Evolutionary conservation across 2,329 filamentous ascomycete species (phyloP).

Genomic region (Phialophora verrucosa): DNA sequence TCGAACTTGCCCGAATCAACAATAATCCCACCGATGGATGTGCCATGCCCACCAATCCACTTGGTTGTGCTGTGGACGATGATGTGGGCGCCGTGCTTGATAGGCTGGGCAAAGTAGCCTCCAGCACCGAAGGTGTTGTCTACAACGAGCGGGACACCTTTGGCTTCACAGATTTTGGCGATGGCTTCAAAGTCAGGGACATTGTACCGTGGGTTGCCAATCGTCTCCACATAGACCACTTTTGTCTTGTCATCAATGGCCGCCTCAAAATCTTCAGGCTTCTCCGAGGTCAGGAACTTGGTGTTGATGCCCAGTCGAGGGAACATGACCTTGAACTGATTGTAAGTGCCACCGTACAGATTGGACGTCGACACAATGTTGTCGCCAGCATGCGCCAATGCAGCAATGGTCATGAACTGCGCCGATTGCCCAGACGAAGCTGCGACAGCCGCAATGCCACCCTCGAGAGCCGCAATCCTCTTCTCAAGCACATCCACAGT

Average conservation of each 20-base stretch:
- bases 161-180: slow-evolving; percentile 73
- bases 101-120: slow-evolving; percentile 80
- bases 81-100: slow-evolving; percentile 86
- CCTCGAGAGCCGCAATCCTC: slow-evolving; percentile 62
- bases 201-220: slow-evolving; percentile 88
- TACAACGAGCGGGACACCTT: slow-evolving; percentile 68
- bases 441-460: slow-evolving; percentile 67
- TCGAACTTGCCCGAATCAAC: slow-evolving; percentile 87
- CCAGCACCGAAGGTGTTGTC: slow-evolving; percentile 93
- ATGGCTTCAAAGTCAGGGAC: slow-evolving; percentile 85
- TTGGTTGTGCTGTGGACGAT: slow-evolving; percentile 89
- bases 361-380: slow-evolving; percentile 88
- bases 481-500: slow-evolving; percentile 97
- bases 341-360: slow-evolving; percentile 90
- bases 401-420: slow-evolving; percentile 81
- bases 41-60: slow-evolving; percentile 91
- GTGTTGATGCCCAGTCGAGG: slow-evolving; percentile 79
- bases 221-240: slow-evolving; percentile 84
- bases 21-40: slow-evolving; percentile 78
- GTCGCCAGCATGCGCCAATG: slow-evolving; percentile 79
- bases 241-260: slow-evolving; percentile 89
- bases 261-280: slow-evolving; percentile 72
- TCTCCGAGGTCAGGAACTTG: slow-evolving; percentile 76
- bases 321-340: slow-evolving; percentile 87
- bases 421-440: slow-evolving; percentile 82